Percentiles rank a stretch among this genome's conserved stretches.
phyloP scores from a whole-genome alignment of 73 alveolate species.

The Loxodes magnus region DNA sequence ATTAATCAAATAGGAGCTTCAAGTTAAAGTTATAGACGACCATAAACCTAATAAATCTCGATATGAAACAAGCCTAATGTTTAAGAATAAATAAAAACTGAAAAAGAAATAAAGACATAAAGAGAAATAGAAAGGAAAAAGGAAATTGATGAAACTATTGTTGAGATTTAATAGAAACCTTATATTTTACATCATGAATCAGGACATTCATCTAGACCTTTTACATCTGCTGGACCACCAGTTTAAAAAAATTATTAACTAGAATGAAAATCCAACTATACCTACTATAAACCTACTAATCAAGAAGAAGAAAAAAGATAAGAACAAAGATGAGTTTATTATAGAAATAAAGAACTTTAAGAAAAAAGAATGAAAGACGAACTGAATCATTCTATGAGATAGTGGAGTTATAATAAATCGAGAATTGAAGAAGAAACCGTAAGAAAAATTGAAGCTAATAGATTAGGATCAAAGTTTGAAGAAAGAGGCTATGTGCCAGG shows the following conservation, averaged over 20 bases:
- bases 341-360: constrained; percentile 1
- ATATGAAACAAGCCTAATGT: no score
- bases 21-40: no score
- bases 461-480: constrained; percentile 4
- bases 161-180: neutral
- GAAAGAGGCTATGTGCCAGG: constrained; percentile 10
- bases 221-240: constrained; percentile 6
- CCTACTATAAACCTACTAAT: constrained; percentile 6
- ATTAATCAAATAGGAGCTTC: no score
- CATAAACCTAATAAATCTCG: no score
- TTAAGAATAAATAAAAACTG: neutral
- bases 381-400: neutral
- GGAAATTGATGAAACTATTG: neutral
- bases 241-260: neutral
- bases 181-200: neutral
- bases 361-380: constrained; percentile 12
- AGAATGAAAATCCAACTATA: neutral
- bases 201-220: constrained; percentile 1
- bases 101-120: neutral
- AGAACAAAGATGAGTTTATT: neutral
- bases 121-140: neutral
- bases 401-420: neutral
- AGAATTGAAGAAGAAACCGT: constrained; percentile 1
- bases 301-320: neutral
- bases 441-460: neutral